Evolutionary conservation across 2,329 filamentous ascomycete species (phyloP), one percentile per base, ranked within the genome.

Genomic region (Pseudogymnoascus sp.): DNA sequence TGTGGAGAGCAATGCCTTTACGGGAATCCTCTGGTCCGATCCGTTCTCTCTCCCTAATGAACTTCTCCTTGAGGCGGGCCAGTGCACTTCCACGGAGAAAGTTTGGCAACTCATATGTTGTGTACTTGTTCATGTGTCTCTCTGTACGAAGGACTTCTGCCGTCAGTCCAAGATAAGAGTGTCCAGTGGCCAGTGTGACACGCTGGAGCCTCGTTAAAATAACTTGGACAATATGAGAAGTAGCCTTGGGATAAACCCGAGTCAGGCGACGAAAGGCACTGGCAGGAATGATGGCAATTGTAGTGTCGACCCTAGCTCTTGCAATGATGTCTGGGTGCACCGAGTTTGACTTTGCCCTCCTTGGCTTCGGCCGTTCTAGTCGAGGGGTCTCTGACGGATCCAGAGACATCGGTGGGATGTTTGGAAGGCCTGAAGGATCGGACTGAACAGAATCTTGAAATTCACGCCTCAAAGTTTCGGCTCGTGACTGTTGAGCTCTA

Each of bases 251-350:
- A 69, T 97, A 99, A 23, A 97, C 88, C 71, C 91, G 87, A 60
- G 96, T 99, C 61, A 99, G 80, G 7, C 96, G 87, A 61, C 92
- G 87, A 70, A 99, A 99, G 3, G 95, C 96, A 72, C 92, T 96
- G 0, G 95, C 95, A 1, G 96, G 96, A 63, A 99, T 99, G 66
- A 99, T 96, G 5, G 95, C 95, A 75, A 99, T 97, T 0, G 96
- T 99, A 0, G 95, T 99, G 72, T 99, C 96, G 23, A 96, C 89
- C 14, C 92, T 96, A 5, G 95, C 95, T 67, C 95, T 85, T n/a
- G 93, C 95, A 67, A 99, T 91, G 65, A 99, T 95, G 71, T 99
- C 95, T 9, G 95, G 95, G 75, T 99, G 95, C 0, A 91, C 92
- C 12, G 95, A 97, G 67, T 88, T 88, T 9, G 85, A 83, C 33